Conservation (phyloP, 1,284 basidiomycete species). For the Cystobasidium slooffiae region DNA sequence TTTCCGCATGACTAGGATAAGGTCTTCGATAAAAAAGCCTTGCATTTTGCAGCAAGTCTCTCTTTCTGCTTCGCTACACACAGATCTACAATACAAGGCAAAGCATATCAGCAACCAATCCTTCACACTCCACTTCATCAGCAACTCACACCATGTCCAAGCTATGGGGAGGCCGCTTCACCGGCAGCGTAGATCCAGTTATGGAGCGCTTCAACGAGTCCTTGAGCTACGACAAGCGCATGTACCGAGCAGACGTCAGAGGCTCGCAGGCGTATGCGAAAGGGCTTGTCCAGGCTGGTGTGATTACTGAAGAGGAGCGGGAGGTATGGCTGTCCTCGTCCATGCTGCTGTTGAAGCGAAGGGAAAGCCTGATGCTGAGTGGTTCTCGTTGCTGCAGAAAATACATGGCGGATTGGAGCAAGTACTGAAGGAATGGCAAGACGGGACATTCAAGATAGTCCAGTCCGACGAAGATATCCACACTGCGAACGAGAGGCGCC, state of each 20-base stretch:
- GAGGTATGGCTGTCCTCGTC: slow-evolving; percentile 40
- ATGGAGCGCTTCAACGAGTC: slow-evolving; percentile 98
- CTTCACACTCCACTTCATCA: background rate
- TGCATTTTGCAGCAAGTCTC: too few relatives aligned
- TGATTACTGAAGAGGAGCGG: slow-evolving; percentile 77
- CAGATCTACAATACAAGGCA: too few relatives aligned
- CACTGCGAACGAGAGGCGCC: slow-evolving; percentile 95
- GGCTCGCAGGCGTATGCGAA: slow-evolving; percentile 96
- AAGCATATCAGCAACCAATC: background rate
- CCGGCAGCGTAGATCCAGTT: slow-evolving; percentile 81
- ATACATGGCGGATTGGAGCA: slow-evolving; percentile 77
- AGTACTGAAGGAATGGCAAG: slow-evolving; percentile 85
- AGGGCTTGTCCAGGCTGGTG: slow-evolving; percentile 75
- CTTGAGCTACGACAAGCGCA: slow-evolving; percentile 88
- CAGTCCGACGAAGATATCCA: slow-evolving; percentile 91
- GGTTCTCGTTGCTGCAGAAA: slow-evolving; percentile 56
- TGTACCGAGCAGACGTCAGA: slow-evolving; percentile 87
- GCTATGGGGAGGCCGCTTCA: slow-evolving; percentile 69
- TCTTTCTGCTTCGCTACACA: too few relatives aligned
- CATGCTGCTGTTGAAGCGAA: background rate
- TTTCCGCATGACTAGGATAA: too few relatives aligned
- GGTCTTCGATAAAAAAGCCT: too few relatives aligned
- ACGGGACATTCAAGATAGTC: slow-evolving; percentile 72
- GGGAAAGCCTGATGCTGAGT: background rate
- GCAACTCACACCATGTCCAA: slow-evolving; percentile 28